Percentiles rank a stretch among this genome's conserved stretches.
These are phyloP conservation scores for Quercus tomentella DNA, from an alignment of 331 rosid species.

Conservation along the genomic window DNA sequence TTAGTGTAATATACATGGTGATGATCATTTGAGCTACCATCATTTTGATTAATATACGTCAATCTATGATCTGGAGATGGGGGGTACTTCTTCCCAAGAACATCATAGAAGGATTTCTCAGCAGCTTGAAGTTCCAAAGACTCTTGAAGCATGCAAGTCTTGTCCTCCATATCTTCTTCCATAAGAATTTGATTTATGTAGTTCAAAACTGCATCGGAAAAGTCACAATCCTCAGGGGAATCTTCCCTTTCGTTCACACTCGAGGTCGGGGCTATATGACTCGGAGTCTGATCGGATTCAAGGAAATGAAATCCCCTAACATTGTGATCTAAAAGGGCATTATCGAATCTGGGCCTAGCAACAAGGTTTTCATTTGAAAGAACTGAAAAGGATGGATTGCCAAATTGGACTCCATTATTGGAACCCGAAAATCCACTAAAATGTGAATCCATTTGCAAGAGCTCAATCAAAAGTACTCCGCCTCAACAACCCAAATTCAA, in stretches of 20 bases:
- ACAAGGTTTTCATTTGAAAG: constrained; percentile 37
- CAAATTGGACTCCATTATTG: constrained; percentile 35
- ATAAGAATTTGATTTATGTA: constrained; percentile 90
- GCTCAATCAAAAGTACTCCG: neutral
- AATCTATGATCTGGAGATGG: constrained; percentile 41
- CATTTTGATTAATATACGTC: constrained; percentile 23
- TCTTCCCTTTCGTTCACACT: constrained; percentile 51
- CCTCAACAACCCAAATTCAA: neutral
- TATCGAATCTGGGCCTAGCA: constrained; percentile 14
- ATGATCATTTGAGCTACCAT: constrained; percentile 29
- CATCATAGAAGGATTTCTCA: constrained; percentile 85
- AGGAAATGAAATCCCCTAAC: constrained; percentile 31
- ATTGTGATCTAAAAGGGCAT: constrained; percentile 32
- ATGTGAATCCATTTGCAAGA: constrained; percentile 49
- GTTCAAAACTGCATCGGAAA: constrained; percentile 77
- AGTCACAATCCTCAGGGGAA: constrained; percentile 82
- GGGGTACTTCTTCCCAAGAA: constrained; percentile 82
- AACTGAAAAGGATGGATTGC: constrained; percentile 39
- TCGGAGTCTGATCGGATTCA: constrained; percentile 28
- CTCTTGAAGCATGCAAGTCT: constrained; percentile 75
- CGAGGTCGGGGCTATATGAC: constrained; percentile 34
- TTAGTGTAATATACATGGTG: constrained; percentile 22
- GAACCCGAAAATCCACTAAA: constrained; percentile 29
- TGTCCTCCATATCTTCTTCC: constrained; percentile 96
- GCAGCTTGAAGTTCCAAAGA: constrained; percentile 94